A percentile compares a stretch with the other conserved stretches of the same genome.
Conservation (phyloP, 495 filamentous ascomycete species). For the Trichoderma gamsii region DNA sequence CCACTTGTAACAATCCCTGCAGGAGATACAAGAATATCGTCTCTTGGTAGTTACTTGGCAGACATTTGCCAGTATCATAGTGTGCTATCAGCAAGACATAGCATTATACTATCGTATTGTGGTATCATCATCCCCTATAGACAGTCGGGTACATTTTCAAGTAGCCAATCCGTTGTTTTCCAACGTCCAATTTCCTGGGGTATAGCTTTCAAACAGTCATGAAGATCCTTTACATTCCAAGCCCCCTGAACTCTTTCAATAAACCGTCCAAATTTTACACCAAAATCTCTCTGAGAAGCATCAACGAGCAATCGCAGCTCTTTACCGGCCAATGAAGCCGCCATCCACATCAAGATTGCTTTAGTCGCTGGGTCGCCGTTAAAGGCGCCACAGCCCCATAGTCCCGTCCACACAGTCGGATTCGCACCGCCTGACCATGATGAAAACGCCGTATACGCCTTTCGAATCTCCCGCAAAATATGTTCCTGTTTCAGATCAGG, state of each 20-base stretch:
- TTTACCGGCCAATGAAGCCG: constrained; percentile 22
- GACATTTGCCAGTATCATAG: too few species aligned
- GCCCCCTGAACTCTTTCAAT: background rate
- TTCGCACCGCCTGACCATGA: constrained; percentile 3
- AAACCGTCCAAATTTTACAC: background rate
- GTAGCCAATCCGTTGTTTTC: background rate
- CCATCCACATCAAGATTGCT: constrained; percentile 24
- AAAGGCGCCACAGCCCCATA: constrained; percentile 29
- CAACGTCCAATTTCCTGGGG: background rate
- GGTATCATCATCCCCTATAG: background rate
- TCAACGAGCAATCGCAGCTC: constrained; percentile 22
- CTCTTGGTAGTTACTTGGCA: too few species aligned
- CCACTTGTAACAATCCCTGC: too few species aligned
- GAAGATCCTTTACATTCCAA: background rate
- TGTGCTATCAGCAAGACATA: too few species aligned
- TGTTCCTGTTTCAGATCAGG: constrained; percentile 22
- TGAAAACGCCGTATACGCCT: constrained; percentile 23
- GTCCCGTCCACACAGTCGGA: constrained; percentile 20
- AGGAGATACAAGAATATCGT: too few species aligned
- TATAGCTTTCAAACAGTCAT: background rate
- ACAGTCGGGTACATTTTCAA: background rate
- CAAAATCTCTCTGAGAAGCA: background rate
- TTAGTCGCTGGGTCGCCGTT: constrained; percentile 27
- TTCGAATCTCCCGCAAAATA: constrained; percentile 21
- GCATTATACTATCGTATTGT: background rate